These are phyloP conservation scores for Fomitopsis palustris DNA, from an alignment of 1,284 basidiomycete genomes.

Conservation along the genomic window DNA sequence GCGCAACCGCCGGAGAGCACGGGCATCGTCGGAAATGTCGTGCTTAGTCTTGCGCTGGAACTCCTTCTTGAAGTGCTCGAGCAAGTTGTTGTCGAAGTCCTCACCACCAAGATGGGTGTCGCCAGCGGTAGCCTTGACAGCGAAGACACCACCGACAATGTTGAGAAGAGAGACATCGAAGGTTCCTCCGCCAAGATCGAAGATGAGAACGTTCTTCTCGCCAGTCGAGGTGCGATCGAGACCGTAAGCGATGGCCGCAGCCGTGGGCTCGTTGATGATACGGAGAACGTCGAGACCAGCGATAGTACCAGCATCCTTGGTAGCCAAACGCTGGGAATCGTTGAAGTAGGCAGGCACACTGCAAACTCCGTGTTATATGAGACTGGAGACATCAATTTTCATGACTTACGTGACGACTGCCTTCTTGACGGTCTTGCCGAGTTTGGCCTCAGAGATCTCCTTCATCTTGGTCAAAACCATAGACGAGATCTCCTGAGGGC, in stretches of 20 bases:
- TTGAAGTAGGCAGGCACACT: constrained; percentile 97
- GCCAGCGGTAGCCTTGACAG: constrained; percentile 97
- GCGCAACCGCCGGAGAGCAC: constrained; percentile 95
- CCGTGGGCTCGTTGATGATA: constrained; percentile 97
- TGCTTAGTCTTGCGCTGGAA: constrained; percentile 98
- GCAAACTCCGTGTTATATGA: constrained; percentile 5
- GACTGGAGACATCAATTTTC: constrained; percentile 25
- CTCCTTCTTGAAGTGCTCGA: constrained; percentile 98
- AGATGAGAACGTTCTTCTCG: constrained; percentile 99
- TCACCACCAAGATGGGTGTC: constrained; percentile 98
- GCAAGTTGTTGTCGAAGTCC: constrained; percentile 96
- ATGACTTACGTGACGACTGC: constrained; percentile 88
- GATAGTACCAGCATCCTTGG: constrained; percentile 94
- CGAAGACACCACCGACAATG: constrained; percentile 96
- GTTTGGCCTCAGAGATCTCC: constrained; percentile 98
- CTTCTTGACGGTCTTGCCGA: constrained; percentile 93
- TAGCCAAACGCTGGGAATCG: constrained; percentile 93
- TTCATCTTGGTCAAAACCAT: constrained; percentile 99
- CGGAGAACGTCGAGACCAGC: constrained; percentile 93
- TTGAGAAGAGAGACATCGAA: constrained; percentile 98
- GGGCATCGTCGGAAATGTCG: constrained; percentile 92
- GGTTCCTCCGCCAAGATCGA: constrained; percentile 98
- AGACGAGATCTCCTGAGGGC: constrained; percentile 96
- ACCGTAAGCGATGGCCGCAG: constrained; percentile 93
- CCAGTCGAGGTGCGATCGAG: constrained; percentile 85